Conservation (phyloP, 306 rosid species). For the Quercus gilva region DNA sequence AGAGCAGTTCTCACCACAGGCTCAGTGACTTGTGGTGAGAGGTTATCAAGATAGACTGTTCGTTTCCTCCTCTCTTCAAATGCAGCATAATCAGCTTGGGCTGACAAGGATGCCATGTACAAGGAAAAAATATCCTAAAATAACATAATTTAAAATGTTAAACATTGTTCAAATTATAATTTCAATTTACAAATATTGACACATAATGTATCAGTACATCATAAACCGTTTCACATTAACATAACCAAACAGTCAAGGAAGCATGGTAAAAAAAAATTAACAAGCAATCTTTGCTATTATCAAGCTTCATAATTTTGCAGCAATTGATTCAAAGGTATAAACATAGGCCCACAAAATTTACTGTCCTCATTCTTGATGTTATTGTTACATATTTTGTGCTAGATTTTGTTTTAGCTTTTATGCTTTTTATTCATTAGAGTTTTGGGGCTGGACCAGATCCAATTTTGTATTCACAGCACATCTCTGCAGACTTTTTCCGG, state of each 20-base stretch:
- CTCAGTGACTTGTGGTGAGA: constrained; percentile 78
- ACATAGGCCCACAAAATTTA: background rate
- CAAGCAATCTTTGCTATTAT: too few relatives aligned
- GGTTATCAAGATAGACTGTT: constrained; percentile 69
- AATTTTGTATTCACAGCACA: background rate
- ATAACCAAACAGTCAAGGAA: background rate
- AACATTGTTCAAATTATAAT: background rate
- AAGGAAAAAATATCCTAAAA: constrained; percentile 29
- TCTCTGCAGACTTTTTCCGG: background rate
- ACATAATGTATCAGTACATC: background rate
- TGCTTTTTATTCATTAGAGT: background rate
- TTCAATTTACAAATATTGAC: background rate
- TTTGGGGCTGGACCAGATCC: background rate
- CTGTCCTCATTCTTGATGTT: background rate
- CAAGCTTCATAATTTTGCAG: background rate
- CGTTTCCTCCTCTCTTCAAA: constrained; percentile 62
- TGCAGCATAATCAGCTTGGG: constrained; percentile 43
- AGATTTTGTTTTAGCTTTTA: background rate
- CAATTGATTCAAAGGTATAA: background rate
- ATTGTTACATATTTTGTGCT: background rate
- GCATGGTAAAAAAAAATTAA: background rate
- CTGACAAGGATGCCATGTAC: constrained; percentile 47
- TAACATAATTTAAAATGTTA: background rate
- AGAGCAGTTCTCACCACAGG: constrained; percentile 61
- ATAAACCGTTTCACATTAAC: background rate